These are phyloP conservation scores for Coniella vitis DNA, from an alignment of 2,329 filamentous ascomycete genomes.

Conservation along the genomic window DNA sequence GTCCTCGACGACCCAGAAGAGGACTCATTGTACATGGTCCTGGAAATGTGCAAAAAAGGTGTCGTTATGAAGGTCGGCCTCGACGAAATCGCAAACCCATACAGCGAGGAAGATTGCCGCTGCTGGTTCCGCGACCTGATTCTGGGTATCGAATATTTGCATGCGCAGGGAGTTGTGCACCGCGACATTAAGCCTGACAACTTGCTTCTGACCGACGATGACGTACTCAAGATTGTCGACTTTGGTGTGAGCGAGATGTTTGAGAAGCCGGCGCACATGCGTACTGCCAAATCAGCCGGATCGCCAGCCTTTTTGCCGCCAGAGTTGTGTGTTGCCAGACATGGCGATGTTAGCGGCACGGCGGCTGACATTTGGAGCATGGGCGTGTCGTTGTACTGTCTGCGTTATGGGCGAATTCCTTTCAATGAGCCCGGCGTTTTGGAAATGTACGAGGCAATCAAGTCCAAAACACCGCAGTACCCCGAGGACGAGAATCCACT, in stretches of 20 bases:
- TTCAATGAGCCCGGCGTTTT: constrained; percentile 75
- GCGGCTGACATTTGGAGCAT: constrained; percentile 98
- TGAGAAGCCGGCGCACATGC: constrained; percentile 77
- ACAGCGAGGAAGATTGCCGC: constrained; percentile 73
- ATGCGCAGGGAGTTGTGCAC: constrained; percentile 90
- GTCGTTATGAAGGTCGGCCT: constrained; percentile 94
- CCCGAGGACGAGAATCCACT: constrained; percentile 57
- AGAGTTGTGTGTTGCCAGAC: constrained; percentile 80
- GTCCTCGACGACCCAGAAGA: constrained; percentile 93
- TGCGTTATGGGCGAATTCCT: constrained; percentile 81
- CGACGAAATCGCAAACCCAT: constrained; percentile 75
- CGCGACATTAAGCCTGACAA: constrained; percentile 98
- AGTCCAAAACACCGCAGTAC: constrained; percentile 57
- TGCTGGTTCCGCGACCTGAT: constrained; percentile 95
- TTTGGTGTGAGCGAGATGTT: constrained; percentile 99
- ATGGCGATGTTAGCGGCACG: constrained; percentile 80
- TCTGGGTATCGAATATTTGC: constrained; percentile 91
- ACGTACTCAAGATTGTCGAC: constrained; percentile 94
- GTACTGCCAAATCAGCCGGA: constrained; percentile 84
- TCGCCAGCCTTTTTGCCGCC: constrained; percentile 93
- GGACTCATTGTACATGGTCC: constrained; percentile 95
- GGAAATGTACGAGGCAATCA: constrained; percentile 86
- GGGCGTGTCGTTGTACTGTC: constrained; percentile 90
- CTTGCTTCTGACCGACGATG: constrained; percentile 78
- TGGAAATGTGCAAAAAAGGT: constrained; percentile 98